Base-by-base conservation (phyloP, 148 eudicot genomes). In the Camellia lanceoleosa region DNA sequence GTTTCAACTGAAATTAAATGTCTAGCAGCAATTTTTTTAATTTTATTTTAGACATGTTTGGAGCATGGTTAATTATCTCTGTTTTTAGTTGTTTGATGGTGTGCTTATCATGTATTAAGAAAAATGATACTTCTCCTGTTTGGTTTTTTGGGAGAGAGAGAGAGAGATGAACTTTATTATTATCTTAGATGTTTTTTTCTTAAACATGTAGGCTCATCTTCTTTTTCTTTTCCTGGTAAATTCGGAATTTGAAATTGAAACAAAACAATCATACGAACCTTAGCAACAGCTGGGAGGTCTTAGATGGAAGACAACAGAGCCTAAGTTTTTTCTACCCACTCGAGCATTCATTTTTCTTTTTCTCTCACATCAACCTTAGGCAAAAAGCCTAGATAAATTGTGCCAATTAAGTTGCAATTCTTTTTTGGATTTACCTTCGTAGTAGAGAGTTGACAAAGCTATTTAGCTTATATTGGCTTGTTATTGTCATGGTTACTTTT, bases 261-360 rank as follows among this genome's bases (percentile, higher is more conserved):
- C 16, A 51, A 49, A 71, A 71, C 41, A 72, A 20, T 52, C 75
- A 6, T n/a, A 60, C 23, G 61, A 61, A 55, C 44, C 15, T 72
- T 3, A 14, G 23, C 61, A 19, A 30, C 19, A 9, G 23, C 61
- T 61, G 13, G 75, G 62, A 51, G 12, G 15, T 72, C 75, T 54
- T 72, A 43, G 44, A 72, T 72, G 19, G 61, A 72, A 52, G 75
- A 52, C 52, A 72, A 30, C 61, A 72, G n/a, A 52, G 56, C 38
- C 9, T 72, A 5, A 14, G 43, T 72, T 54, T 72, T 18, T 14
- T 44, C 73, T 69, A 10, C 73, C 73, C 7, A 49, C 52, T 49
- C 5, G 49, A 68, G 51, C 52, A 13, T 16, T 69, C 38, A 7
- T 43, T 18, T 71, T 20, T 54, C 54, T 46, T 47, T 70, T 2